Evolutionary conservation across 2,329 filamentous ascomycete genomes (phyloP).

Genomic region (Bipolaris zeicola): DNA sequence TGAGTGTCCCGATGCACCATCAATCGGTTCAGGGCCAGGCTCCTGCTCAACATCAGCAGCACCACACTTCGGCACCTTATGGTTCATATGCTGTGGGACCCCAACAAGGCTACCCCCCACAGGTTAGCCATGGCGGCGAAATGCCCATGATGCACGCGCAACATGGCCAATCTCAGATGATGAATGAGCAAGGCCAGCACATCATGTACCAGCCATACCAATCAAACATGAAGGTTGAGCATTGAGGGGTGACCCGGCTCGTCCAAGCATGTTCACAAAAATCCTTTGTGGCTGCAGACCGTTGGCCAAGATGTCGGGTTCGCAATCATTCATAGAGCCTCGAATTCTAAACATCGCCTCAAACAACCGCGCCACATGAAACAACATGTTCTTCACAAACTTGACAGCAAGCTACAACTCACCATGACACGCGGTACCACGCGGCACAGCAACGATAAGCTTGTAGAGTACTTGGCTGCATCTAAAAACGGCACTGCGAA

Average conservation of each 20-base stretch:
- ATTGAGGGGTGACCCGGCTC: slow-evolving; percentile 27
- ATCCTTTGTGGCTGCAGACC: slow-evolving; percentile 14
- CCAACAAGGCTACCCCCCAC: slow-evolving; percentile 44
- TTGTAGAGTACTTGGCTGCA: not conserved
- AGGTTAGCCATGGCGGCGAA: slow-evolving; percentile 43
- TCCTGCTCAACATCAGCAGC: slow-evolving; percentile 33
- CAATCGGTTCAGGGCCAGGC: slow-evolving; percentile 36
- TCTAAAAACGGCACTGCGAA: slow-evolving; percentile 7
- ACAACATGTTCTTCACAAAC: slow-evolving; percentile 1
- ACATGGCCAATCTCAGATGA: slow-evolving; percentile 45
- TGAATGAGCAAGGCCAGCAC: slow-evolving; percentile 46
- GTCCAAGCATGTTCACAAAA: slow-evolving; percentile 8
- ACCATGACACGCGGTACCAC: slow-evolving; percentile 8
- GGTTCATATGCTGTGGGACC: slow-evolving; percentile 32
- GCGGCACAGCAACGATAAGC: slow-evolving; percentile 9
- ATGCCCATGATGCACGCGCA: slow-evolving; percentile 47
- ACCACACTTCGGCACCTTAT: slow-evolving; percentile 37
- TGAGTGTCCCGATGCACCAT: slow-evolving; percentile 45
- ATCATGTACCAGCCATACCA: slow-evolving; percentile 47
- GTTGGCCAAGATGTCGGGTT: slow-evolving; percentile 10
- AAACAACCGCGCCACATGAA: not conserved
- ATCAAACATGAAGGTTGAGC: slow-evolving; percentile 50
- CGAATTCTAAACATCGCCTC: slow-evolving; percentile 7
- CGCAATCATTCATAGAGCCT: slow-evolving; percentile 2
- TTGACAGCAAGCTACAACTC: slow-evolving; percentile 2